Conservation (phyloP, 2,329 filamentous ascomycete species). For the Corinectria fuckeliana region DNA sequence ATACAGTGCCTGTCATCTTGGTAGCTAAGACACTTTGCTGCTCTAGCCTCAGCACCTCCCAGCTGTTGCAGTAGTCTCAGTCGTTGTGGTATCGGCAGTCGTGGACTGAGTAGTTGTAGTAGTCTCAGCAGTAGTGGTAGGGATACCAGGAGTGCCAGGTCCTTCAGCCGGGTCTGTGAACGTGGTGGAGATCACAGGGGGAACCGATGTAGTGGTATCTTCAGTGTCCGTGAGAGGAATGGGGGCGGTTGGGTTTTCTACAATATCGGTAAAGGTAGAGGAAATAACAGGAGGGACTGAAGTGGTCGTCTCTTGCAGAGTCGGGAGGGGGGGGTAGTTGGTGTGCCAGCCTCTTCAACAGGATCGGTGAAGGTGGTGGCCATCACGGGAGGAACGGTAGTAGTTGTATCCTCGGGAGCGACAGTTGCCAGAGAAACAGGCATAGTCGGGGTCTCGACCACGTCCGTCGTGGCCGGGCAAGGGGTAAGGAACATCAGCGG, state of each 20-base stretch:
- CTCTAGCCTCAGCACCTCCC: no score
- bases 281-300: background rate
- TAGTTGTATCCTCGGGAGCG: no score
- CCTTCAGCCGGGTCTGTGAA: background rate
- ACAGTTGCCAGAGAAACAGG: no score
- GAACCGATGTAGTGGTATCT: background rate
- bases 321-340: background rate
- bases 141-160: background rate
- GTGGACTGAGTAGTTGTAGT: background rate
- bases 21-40: no score
- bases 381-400: background rate
- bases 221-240: background rate
- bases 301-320: background rate
- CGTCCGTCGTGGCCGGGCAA: background rate
- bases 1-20: no score
- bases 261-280: background rate
- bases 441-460: background rate
- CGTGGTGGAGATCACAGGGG: background rate
- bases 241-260: background rate
- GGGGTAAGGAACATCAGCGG: conserved; percentile 9
- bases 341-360: background rate
- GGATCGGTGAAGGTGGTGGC: background rate
- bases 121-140: background rate
- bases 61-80: background rate
- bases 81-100: background rate